Conservation (phyloP, 140 eudicot genomes). For the Oenanthe javanica region DNA sequence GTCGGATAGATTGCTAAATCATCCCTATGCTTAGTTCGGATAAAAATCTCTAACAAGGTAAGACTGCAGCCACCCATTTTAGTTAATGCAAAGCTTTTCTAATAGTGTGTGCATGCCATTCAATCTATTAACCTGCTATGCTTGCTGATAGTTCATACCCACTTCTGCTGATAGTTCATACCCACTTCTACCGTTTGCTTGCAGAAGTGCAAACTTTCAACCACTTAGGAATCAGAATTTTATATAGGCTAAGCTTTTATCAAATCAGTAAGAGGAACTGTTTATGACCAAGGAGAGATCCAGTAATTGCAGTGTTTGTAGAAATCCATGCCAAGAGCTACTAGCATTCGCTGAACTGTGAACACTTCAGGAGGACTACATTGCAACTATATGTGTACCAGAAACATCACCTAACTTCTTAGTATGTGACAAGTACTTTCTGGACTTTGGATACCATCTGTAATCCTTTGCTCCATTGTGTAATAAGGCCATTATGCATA, state of each 20-base stretch:
- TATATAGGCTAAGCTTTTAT: not conserved
- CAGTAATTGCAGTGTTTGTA: not conserved
- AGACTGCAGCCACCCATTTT: not conserved
- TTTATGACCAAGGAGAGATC: not conserved
- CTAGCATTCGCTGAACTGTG: not conserved
- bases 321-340: not conserved
- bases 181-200: not conserved
- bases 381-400: not conserved
- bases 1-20: not conserved
- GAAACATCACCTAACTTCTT: not conserved
- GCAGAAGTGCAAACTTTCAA: not conserved
- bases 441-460: not conserved
- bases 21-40: not conserved
- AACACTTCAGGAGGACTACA: not conserved
- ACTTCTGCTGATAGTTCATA: not conserved
- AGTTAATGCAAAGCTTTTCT: not conserved
- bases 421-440: not conserved
- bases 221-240: not conserved
- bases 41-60: slow-evolving; percentile 2
- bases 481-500: not conserved
- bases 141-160: no score
- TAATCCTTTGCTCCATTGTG: slow-evolving; percentile 1
- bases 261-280: not conserved
- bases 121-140: not conserved
- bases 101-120: not conserved